Base-by-base conservation (phyloP, 441 rosid species). In the Macaranga tanarius region DNA sequence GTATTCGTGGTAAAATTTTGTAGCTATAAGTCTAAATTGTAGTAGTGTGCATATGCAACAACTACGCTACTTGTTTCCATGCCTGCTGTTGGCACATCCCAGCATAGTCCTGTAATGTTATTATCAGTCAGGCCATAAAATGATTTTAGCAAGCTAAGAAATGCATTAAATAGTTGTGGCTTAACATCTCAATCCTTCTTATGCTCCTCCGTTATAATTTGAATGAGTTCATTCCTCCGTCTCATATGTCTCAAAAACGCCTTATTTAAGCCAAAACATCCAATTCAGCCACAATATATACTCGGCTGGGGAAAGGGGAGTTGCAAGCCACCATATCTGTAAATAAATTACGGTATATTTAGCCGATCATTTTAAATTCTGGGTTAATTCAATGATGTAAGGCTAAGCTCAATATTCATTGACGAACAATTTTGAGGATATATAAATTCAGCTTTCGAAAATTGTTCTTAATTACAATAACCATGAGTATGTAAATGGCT, bases 41-140 rank as follows among this genome's bases (percentile, higher is more conserved):
- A n/a, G n/a, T n/a, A n/a, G n/a, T n/a, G n/a, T n/a, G 80, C 90
- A 91, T 93, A 93, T 54, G 91, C 97, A 0, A 79, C 92, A 2
- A 91, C 76, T 52, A 90, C 86, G 2, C 89, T 89, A 22, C 92
- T 82, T 1, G 97, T 91, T 81, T 93, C 97, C 92, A 86, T 88
- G 55, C 98, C 97, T 0, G 98, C 96, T 1, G 92, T 86, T 76
- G 87, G 91, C 92, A 91, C 88, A 75, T 93, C 95, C 97, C 98
- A 93, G 2, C 89, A 75, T 52, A 93, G 95, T 50, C 96, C 97
- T 55, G 84, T 86, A 66, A 93, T 87, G 0, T 92, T 90, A 65
- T 92, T 96, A 19, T 92, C 97, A 20, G 89, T 89, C 2, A 93
- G 90, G 66, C 86, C 98, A 79, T 90, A 87, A 48, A 12, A 48